Percentiles rank a stretch among this genome's conserved stretches.
These are phyloP conservation scores for Lentinus polychrous DNA, from an alignment of 1,284 basidiomycete species.

Conservation along the genomic window DNA sequence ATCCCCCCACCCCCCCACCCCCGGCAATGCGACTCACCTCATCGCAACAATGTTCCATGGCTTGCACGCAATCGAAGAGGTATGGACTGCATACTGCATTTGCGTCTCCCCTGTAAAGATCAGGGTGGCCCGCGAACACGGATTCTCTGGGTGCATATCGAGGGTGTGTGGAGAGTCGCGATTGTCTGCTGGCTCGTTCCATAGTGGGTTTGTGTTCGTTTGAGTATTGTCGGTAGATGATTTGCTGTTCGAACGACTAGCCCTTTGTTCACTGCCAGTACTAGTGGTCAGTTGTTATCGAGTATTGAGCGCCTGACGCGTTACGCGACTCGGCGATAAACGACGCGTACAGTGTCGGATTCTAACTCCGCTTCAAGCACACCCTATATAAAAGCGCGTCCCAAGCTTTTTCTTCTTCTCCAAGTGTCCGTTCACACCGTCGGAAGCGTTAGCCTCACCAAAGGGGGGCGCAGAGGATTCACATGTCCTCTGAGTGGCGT, in stretches of 20 bases:
- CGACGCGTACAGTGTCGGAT: no score
- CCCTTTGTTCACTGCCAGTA: no score
- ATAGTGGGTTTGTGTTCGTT: not conserved
- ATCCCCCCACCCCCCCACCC: no score
- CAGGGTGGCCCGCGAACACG: slow-evolving; percentile 54
- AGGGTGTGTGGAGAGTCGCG: slow-evolving; percentile 51
- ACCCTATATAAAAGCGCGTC: slow-evolving; percentile 19
- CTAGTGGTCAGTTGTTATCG: no score
- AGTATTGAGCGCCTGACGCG: no score
- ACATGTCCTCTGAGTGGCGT: slow-evolving; percentile 32
- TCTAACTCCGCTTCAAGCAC: slow-evolving; percentile 23
- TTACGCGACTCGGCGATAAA: slow-evolving; percentile 4
- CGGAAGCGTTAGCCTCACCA: slow-evolving; percentile 30
- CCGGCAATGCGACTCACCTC: no score
- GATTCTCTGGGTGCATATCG: slow-evolving; percentile 52
- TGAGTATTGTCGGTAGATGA: no score
- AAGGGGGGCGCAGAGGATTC: slow-evolving; percentile 25
- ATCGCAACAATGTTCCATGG: slow-evolving; percentile 71
- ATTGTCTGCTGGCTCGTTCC: slow-evolving; percentile 23
- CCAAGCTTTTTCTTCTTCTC: slow-evolving; percentile 15
- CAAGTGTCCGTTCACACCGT: slow-evolving; percentile 32
- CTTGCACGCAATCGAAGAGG: slow-evolving; percentile 63
- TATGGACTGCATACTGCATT: slow-evolving; percentile 61
- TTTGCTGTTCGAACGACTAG: no score
- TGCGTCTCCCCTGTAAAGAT: slow-evolving; percentile 51